Evolutionary conservation across 2,329 filamentous ascomycete genomes (phyloP).

Genomic region (Macrophomina tecta): DNA sequence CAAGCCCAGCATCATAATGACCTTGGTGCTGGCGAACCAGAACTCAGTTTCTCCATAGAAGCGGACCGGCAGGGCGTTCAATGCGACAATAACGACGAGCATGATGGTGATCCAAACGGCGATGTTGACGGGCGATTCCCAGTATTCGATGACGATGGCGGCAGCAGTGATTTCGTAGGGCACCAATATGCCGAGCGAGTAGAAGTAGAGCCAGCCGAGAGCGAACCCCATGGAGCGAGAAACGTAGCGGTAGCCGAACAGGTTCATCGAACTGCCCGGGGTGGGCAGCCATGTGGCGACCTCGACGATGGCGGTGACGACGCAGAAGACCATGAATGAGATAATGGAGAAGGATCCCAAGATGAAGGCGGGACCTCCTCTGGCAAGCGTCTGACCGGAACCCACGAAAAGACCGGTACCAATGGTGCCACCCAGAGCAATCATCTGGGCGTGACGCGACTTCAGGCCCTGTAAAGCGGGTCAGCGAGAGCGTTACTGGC

Average conservation of each 20-base stretch:
- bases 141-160: constrained; percentile 47
- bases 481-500: neutral
- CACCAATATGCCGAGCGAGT: constrained; percentile 46
- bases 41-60: constrained; percentile 62
- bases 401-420: constrained; percentile 49
- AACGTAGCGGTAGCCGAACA: constrained; percentile 56
- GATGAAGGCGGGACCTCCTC: constrained; percentile 50
- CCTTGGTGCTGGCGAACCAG: constrained; percentile 60
- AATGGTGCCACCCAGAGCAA: constrained; percentile 34
- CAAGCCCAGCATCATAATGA: constrained; percentile 59
- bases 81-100: constrained; percentile 47
- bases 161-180: constrained; percentile 46
- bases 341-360: constrained; percentile 54
- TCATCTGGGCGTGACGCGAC: constrained; percentile 35
- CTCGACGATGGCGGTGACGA: constrained; percentile 57
- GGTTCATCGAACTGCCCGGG: constrained; percentile 58
- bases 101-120: constrained; percentile 47
- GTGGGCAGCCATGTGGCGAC: constrained; percentile 68
- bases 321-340: constrained; percentile 51
- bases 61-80: constrained; percentile 56
- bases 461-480: constrained; percentile 28
- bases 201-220: constrained; percentile 51
- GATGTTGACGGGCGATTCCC: constrained; percentile 49
- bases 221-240: constrained; percentile 53
- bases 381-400: constrained; percentile 45